Evolutionary conservation across 805 yeast genomes (phyloP).

Genomic region (Candida quercuum): DNA sequence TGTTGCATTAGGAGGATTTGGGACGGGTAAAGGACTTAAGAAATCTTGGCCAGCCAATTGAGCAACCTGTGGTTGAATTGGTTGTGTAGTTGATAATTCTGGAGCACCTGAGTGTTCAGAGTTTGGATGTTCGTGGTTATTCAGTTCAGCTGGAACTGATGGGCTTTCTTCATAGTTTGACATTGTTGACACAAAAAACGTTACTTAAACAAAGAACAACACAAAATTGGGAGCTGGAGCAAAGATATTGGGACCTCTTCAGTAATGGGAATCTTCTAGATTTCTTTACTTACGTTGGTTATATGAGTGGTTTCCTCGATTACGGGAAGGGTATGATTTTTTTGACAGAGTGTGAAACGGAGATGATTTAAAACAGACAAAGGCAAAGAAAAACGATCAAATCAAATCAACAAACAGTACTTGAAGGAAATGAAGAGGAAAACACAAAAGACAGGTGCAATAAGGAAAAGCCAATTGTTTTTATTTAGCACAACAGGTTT

Average conservation of each 20-base stretch:
- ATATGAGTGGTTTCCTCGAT: no score
- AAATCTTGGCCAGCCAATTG: conserved; percentile 23
- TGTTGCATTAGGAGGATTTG: conserved; percentile 51
- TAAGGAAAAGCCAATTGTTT: no score
- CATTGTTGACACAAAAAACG: not conserved
- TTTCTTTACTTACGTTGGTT: no score
- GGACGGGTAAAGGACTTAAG: conserved; percentile 29
- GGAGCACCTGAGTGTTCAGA: not conserved
- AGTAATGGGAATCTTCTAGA: no score
- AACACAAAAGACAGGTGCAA: no score
- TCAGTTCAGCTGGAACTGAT: not conserved
- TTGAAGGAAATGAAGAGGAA: no score
- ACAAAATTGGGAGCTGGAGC: not conserved
- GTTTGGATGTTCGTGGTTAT: not conserved
- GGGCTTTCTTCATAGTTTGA: not conserved
- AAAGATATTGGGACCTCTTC: not conserved
- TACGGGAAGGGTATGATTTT: no score
- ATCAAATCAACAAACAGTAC: no score
- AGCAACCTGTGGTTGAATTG: conserved; percentile 14
- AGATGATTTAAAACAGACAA: no score
- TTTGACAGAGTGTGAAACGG: no score
- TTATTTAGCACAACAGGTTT: no score
- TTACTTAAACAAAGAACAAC: not conserved
- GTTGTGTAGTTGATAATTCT: conserved; percentile 1
- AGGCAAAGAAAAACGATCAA: no score